Evolutionary conservation across 352 stramenopile genomes (phyloP).

Genomic region (Pythium scleroteichum): DNA sequence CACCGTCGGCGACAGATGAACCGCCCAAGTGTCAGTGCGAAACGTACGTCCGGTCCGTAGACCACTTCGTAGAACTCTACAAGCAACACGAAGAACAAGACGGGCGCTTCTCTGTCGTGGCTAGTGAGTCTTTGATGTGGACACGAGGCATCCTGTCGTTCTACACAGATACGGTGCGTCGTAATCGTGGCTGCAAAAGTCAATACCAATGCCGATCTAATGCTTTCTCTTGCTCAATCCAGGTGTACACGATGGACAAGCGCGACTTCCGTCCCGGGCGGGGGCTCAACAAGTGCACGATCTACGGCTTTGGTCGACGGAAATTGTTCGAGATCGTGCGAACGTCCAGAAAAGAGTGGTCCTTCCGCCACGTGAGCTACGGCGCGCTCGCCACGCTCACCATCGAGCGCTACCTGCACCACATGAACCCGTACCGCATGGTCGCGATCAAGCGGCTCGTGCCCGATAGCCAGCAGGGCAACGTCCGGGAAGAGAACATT

Average conservation of each 20-base stretch:
- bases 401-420: slow-evolving; percentile 64
- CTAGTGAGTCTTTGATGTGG: slow-evolving; percentile 77
- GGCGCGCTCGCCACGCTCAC: slow-evolving; percentile 65
- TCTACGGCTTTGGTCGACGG: slow-evolving; percentile 75
- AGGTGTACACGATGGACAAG: slow-evolving; percentile 82
- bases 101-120: slow-evolving; percentile 64
- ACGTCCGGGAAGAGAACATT: slow-evolving; percentile 68
- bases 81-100: slow-evolving; percentile 43
- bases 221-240: not conserved
- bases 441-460: slow-evolving; percentile 70
- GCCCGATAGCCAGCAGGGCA: slow-evolving; percentile 49
- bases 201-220: not conserved
- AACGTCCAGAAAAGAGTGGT: slow-evolving; percentile 73
- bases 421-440: slow-evolving; percentile 76
- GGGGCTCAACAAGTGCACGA: slow-evolving; percentile 66
- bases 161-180: slow-evolving; percentile 70
- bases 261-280: slow-evolving; percentile 63
- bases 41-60: slow-evolving; percentile 64
- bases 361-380: slow-evolving; percentile 55
- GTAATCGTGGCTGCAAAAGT: not conserved
- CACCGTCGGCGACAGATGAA: slow-evolving; percentile 16
- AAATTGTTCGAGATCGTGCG: slow-evolving; percentile 81
- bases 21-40: slow-evolving; percentile 62
- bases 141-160: slow-evolving; percentile 71
- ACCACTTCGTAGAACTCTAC: slow-evolving; percentile 72